phyloP scores from a whole-genome alignment of 129 eudicot species.

The Heracleum sosnowskyi region DNA sequence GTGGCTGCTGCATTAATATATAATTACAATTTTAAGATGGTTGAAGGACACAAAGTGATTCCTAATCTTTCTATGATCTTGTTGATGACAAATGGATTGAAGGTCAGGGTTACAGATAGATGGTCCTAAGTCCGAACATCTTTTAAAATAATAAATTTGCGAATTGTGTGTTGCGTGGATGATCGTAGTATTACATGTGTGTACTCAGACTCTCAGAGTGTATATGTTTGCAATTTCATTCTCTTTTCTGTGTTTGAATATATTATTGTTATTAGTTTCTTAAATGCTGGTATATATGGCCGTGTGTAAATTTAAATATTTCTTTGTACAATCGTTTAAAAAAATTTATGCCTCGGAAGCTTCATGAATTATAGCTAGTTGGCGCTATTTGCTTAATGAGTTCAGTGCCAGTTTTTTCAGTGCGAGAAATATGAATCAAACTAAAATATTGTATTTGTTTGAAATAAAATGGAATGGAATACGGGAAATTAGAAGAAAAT shows the following conservation, averaged over 20 bases:
- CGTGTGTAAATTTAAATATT: no score
- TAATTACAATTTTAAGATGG: conserved; percentile 40
- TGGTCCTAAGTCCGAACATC: conserved; percentile 14
- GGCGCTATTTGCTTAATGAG: no score
- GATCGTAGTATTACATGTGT: not conserved
- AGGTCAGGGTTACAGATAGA: conserved; percentile 38
- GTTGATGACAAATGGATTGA: conserved; percentile 63
- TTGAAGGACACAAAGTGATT: conserved; percentile 35
- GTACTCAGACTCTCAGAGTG: not conserved
- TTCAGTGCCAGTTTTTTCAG: no score
- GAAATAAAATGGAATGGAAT: no score
- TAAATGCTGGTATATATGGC: no score
- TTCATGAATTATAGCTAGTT: no score
- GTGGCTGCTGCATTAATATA: conserved; percentile 42
- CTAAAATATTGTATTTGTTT: no score
- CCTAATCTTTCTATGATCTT: conserved; percentile 60
- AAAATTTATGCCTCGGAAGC: no score
- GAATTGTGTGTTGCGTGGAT: not conserved
- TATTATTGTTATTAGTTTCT: no score
- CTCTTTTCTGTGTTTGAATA: not conserved
- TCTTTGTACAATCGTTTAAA: no score
- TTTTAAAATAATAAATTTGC: not conserved
- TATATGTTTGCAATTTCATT: not conserved
- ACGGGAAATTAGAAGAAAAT: no score
- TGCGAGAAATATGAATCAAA: no score